These are phyloP conservation scores for Suhomyces maxii DNA, from an alignment of 1,139 yeast genomes.

Conservation along the genomic window DNA sequence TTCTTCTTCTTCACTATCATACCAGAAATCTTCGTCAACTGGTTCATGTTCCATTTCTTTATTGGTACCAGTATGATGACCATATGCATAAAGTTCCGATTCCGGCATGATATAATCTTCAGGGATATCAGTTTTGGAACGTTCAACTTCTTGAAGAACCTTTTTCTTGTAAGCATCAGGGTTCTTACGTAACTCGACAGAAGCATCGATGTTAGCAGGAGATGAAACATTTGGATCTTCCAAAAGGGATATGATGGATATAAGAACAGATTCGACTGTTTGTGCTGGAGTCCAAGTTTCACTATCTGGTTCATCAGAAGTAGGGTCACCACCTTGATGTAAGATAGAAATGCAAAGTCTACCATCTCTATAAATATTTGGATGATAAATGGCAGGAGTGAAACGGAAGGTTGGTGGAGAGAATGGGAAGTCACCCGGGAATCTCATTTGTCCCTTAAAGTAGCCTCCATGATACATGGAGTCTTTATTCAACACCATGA, in stretches of 20 bases:
- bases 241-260: constrained; percentile 82
- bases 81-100: constrained; percentile 58
- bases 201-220: constrained; percentile 97
- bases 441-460: constrained; percentile 90
- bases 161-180: constrained; percentile 77
- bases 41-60: constrained; percentile 58
- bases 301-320: constrained; percentile 86
- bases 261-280: constrained; percentile 86
- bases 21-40: constrained; percentile 86
- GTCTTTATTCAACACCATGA: constrained; percentile 86
- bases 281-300: constrained; percentile 98
- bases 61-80: constrained; percentile 40
- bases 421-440: constrained; percentile 89
- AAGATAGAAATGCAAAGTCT: constrained; percentile 88
- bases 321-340: constrained; percentile 87
- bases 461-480: constrained; percentile 96
- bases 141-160: constrained; percentile 79
- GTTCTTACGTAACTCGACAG: constrained; percentile 85
- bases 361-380: constrained; percentile 93
- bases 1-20: constrained; percentile 62
- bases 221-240: constrained; percentile 92
- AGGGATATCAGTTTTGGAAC: constrained; percentile 83
- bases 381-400: constrained; percentile 94
- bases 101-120: constrained; percentile 82
- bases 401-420: constrained; percentile 90